A percentile compares a stretch with the other conserved stretches of the same genome.
phyloP scores from a whole-genome alignment of 805 yeast species.

The Pichia paraexigua region DNA sequence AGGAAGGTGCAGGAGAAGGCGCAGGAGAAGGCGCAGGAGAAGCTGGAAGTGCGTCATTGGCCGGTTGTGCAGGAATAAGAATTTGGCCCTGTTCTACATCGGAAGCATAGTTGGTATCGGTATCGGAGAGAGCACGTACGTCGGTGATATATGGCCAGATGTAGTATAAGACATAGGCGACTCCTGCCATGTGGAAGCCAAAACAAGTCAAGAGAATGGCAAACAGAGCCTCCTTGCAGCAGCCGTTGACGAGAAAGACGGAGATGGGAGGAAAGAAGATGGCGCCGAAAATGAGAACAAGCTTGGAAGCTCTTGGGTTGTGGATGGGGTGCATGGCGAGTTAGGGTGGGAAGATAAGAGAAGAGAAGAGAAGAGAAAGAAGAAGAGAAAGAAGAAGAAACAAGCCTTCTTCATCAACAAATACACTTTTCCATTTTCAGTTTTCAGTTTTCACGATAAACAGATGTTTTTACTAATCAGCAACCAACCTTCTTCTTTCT shows the following conservation, averaged over 20 bases:
- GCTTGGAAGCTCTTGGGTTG: not conserved
- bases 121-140: no score
- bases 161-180: constrained; percentile 43
- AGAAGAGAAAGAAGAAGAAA: no score
- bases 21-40: no score
- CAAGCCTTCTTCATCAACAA: not conserved
- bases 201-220: constrained; percentile 35
- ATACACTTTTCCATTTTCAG: no score
- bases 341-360: not conserved
- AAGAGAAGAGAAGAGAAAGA: not conserved
- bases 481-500: no score
- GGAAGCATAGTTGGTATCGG: no score
- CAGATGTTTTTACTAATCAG: no score
- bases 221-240: constrained; percentile 42
- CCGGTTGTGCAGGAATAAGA: no score
- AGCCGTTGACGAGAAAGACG: constrained; percentile 57
- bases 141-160: constrained; percentile 2
- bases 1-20: no score
- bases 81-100: no score
- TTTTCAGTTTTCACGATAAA: no score
- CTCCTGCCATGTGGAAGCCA: constrained; percentile 42
- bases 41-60: no score
- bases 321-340: not conserved
- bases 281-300: constrained; percentile 51
- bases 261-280: constrained; percentile 70